Evolutionary conservation across 257 asterid genomes (phyloP).

Genomic region (Salvia hispanica): DNA sequence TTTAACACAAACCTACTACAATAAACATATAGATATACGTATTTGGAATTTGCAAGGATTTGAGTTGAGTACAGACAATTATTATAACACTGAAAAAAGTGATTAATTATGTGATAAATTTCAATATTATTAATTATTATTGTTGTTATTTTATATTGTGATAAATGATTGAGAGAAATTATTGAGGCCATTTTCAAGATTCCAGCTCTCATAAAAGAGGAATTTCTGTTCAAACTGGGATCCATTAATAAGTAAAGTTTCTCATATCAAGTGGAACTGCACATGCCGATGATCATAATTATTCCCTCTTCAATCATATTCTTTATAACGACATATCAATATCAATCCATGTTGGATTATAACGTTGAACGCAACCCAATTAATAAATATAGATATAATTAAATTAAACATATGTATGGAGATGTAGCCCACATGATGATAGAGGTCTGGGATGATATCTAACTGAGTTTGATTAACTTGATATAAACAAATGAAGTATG

Average conservation of each 20-base stretch:
- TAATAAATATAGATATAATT: too few species aligned
- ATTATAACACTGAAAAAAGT: neutral
- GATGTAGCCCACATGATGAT: constrained; percentile 15
- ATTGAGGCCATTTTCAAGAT: constrained; percentile 14
- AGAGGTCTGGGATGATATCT: constrained; percentile 25
- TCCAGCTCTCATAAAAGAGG: neutral
- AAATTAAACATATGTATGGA: too few species aligned
- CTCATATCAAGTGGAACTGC: constrained; percentile 30
- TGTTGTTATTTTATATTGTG: neutral
- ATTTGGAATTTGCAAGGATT: too few species aligned
- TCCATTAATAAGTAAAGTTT: neutral
- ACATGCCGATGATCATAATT: constrained; percentile 24
- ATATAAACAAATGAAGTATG: constrained; percentile 19
- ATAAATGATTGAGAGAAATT: constrained; percentile 14
- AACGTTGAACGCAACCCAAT: neutral
- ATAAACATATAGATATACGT: too few species aligned
- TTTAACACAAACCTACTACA: too few species aligned
- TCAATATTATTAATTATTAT: neutral
- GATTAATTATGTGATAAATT: neutral
- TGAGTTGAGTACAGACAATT: neutral
- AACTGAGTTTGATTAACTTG: constrained; percentile 12
- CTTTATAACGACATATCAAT: neutral
- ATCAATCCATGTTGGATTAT: neutral
- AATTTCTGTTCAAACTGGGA: neutral
- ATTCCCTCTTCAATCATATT: neutral